Base-by-base conservation (phyloP, 192 early-diverging fungal species). In the Coemansia javaensis region DNA sequence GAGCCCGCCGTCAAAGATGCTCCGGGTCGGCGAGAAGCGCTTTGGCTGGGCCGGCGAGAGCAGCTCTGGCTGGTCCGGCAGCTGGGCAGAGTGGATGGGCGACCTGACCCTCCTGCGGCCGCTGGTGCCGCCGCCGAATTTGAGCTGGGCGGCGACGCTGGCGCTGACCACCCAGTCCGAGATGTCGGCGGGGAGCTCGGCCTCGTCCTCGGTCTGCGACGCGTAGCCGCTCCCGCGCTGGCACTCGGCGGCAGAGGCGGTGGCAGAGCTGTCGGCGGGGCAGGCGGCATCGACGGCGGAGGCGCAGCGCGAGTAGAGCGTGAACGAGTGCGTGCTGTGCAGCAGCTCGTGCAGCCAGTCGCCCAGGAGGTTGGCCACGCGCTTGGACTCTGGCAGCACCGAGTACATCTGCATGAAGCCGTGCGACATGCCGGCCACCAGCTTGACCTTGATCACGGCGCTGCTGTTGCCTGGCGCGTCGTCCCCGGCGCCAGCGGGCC, bases 341-440 rank as follows among this genome's bases (percentile, higher is more conserved):
- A 72, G 55, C 34, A 64, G 47, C 48, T 72, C 68, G 17, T 28
- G 28, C 12, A 72, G 56, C 68, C 68, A 72, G 44, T 53, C 52
- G 24, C 51, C 68, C 40, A 63, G 33, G 0, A 58, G 45, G 6
- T 51, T 49, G 13, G 56, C 61, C 2, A 72, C 68, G 14, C 32
- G 53, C 39, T 63, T 63, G 27, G 61, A 59, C 18, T 72, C 68
- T 0, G 68, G 68, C 20, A 72, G 57, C 10, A 72, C 33, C 46
- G 68, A 58, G 52, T 64, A 72, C 68, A 72, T 72, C 16, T 72
- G 68, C 68, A 72, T 59, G 25, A 72, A 72, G 18, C 68, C 68
- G 14, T 72, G 68, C 33, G 68, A 72, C 68, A 72, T 72, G 21
- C 68, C 68, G 7, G 68, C 68, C 14, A 72, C 39, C 20, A 72